A percentile compares a stretch with the other conserved stretches of the same genome.
phyloP scores from a whole-genome alignment of 495 filamentous ascomycete genomes.

The Staphylotrichum longicolle region DNA sequence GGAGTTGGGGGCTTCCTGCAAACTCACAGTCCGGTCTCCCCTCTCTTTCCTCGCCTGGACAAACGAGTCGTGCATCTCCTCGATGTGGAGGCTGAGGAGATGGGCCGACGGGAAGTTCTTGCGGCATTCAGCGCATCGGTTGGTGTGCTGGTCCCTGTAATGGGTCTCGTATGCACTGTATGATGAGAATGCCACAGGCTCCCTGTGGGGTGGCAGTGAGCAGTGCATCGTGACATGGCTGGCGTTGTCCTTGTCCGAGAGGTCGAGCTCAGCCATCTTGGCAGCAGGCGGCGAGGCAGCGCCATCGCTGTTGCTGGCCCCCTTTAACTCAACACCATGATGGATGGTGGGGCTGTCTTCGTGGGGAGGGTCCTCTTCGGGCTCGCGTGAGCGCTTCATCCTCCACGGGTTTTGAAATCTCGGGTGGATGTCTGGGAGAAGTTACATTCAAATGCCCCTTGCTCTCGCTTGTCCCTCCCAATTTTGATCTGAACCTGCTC shows the following conservation, averaged over 20 bases:
- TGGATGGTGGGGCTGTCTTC: too few species aligned
- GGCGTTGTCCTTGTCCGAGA: conserved; percentile 22
- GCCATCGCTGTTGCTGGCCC: conserved; percentile 9
- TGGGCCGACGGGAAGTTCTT: conserved; percentile 72
- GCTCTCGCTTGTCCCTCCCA: neutral
- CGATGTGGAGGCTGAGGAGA: conserved; percentile 80
- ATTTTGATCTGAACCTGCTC: too few species aligned
- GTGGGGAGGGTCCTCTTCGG: conserved; percentile 36
- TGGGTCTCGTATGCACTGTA: conserved; percentile 87
- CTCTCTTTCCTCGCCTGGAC: conserved; percentile 64
- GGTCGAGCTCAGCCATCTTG: conserved; percentile 47
- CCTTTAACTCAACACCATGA: conserved; percentile 1
- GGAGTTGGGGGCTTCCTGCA: neutral
- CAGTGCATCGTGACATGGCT: conserved; percentile 62
- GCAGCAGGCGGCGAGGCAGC: conserved; percentile 31
- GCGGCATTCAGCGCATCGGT: conserved; percentile 78
- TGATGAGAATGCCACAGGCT: conserved; percentile 63
- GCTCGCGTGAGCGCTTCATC: conserved; percentile 56
- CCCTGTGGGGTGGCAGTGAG: conserved; percentile 73
- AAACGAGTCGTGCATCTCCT: conserved; percentile 87
- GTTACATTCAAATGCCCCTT: conserved; percentile 16
- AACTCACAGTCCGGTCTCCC: conserved; percentile 81
- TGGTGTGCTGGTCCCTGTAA: conserved; percentile 74
- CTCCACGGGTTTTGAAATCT: conserved; percentile 5
- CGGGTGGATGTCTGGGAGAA: neutral